Base-by-base conservation (phyloP, 116 monocot species). In the Thalassia testudinum region DNA sequence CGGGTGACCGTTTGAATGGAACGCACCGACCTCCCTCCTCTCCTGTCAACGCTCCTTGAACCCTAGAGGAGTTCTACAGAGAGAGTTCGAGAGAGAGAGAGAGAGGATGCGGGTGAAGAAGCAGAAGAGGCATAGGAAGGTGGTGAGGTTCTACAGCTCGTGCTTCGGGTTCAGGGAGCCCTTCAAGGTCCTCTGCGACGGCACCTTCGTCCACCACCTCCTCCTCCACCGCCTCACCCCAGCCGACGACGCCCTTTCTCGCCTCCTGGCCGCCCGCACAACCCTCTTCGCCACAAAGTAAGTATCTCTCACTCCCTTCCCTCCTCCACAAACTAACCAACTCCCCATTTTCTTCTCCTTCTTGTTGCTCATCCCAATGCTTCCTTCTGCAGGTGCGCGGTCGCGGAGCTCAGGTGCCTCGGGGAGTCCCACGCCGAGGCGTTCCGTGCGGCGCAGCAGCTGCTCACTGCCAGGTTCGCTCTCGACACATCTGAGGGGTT, bases 81-180 rank as follows among this genome's bases (percentile, higher is more conserved):
- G n/a, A n/a, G n/a, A n/a, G n/a, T n/a, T n/a, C n/a, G n/a, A n/a
- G n/a, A n/a, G n/a, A n/a, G n/a, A n/a, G n/a, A n/a, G n/a, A n/a
- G n/a, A n/a, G n/a, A n/a, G n/a, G 30, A 85, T 85, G 85, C 67
- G 85, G 62, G 71, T 95, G 53, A 79, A 73, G 68, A 78, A 66
- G 78, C 84, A 95, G 81, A 80, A 80, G 72, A 70, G 76, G 2
- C 78, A 95, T 49, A 72, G 95, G 26, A 84, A 76, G 63, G 71
- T 60, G 27, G 87, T 95, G 57, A 59, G 78, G 42, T 87, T 87
- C 70, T 87, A 72, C 72, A 58, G 75, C 19, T 71, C 84, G n/a
- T 85, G 88, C 64, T 88, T 78, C 61, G 88, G 88, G 1, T 95
- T 85, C 67, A 59, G 81, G 45, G 88, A 95, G 63, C 95, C 95